Base-by-base conservation (phyloP, 2,329 filamentous ascomycete species). In the Fusarium setosum region DNA sequence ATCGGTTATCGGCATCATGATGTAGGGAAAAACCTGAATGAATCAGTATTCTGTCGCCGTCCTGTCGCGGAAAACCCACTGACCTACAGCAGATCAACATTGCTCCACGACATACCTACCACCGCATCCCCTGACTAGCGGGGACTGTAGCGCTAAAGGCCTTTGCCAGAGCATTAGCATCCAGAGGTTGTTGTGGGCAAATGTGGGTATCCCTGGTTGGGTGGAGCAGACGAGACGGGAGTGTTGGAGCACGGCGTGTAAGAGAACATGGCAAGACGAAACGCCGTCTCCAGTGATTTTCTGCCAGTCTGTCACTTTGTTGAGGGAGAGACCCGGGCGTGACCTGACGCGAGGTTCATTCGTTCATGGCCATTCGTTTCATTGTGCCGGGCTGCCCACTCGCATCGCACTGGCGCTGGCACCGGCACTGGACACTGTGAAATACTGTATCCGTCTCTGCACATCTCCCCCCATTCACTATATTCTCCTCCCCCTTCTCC, bases 281-380 rank as follows among this genome's bases (percentile, higher is more conserved):
- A 63, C 59, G 15, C 40, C 34, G 60, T 64, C 55, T 64, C 61
- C 55, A 64, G 26, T 56, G 60, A 65, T 57, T n/a, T n/a, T n/a
- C n/a, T n/a, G n/a, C n/a, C n/a, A n/a, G n/a, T n/a, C n/a, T 48
- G 51, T 21, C 55, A 35, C 52, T 56, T n/a, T 59, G 26, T 41
- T 56, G 37, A 29, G 50, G 20, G n/a, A n/a, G n/a, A n/a, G n/a
- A n/a, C n/a, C n/a, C 45, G 35, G 63, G 63, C n/a, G 40, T 41
- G 31, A 45, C 7, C n/a, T 60, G 37, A 45, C 26, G 7, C 13
- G 24, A 45, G 42, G n/a, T n/a, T n/a, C n/a, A n/a, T n/a, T 34
- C 31, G 35, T 40, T 52, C 42, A 20, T 48, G n/a, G 26, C 24
- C 32, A 54, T 32, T 52, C 26, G 34, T 44, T 38, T 44, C 42